Base-by-base conservation (phyloP, 2,329 filamentous ascomycete species). In the Claviceps arundinis region DNA sequence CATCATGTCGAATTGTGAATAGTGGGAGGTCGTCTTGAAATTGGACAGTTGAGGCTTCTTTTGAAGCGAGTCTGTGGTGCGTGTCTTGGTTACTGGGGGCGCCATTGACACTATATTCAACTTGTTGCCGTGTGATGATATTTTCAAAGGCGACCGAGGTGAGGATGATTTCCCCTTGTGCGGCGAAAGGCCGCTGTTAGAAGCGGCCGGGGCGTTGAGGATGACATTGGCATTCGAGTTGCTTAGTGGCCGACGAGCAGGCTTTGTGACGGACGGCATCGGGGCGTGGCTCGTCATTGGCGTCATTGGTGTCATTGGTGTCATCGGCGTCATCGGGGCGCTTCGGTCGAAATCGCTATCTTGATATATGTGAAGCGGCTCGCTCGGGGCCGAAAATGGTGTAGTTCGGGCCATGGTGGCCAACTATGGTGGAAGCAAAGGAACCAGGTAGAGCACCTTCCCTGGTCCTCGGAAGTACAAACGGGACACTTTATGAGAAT, bases 41-140 rank as follows among this genome's bases (percentile, higher is more conserved):
- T 73, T 78, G 48, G 79, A 78, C 62, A 81, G 70, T 52, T 74
- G 65, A 1, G 79, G 77, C 57, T 80, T 85, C 74, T 89, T 89
- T 61, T 78, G 72, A 52, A 84, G 77, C 30, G 82, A 85, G 66
- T 87, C 85, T 38, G 84, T 85, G 38, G 69, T 68, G 60, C 76
- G 76, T 19, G 65, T 65, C 52, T 74, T 70, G 56, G 71, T 70
- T 51, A 70, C 66, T 2, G 85, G 85, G 37, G 84, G 84, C 48
- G 81, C 78, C 70, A 89, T 83, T 43, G 77, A 71, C 55, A 86
- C 73, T 59, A 81, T 76, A 63, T 85, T 83, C 56, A 93, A 72
- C 61, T 79, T 80, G 62, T 74, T 81, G 66, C 74, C 75, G 49
- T 71, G 67, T 16, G 71, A 59, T 1, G 58, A 63, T 60, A 73